A percentile compares a stretch with the other conserved stretches of the same genome.
These are phyloP conservation scores for Xylariaceae sp. DNA, from an alignment of 2,329 filamentous ascomycete genomes.

Conservation along the genomic window DNA sequence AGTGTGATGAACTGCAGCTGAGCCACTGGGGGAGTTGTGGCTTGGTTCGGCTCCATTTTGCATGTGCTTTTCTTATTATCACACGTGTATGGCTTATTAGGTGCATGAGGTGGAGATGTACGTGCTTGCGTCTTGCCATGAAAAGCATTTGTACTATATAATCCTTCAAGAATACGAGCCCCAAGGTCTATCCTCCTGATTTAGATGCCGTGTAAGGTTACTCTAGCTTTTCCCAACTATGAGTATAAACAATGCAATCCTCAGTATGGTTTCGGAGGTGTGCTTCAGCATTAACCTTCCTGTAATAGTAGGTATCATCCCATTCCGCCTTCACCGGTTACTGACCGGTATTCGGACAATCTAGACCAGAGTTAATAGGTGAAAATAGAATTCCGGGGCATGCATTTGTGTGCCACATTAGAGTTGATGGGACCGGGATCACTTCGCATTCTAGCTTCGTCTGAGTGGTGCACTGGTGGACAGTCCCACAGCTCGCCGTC, in stretches of 20 bases:
- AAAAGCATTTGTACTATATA: too few relatives aligned
- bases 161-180: too few relatives aligned
- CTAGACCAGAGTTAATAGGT: neutral
- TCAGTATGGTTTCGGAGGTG: neutral
- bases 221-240: too few relatives aligned
- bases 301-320: too few relatives aligned
- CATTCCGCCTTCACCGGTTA: neutral
- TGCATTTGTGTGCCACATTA: neutral
- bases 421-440: neutral
- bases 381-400: neutral
- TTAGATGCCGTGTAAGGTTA: too few relatives aligned
- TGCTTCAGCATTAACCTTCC: too few relatives aligned
- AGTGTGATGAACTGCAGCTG: neutral
- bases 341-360: too few relatives aligned
- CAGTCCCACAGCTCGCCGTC: slow-evolving; percentile 25
- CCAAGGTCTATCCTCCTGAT: too few relatives aligned
- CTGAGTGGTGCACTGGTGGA: slow-evolving; percentile 18
- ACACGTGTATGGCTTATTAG: neutral
- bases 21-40: slow-evolving; percentile 15
- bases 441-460: neutral
- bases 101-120: too few relatives aligned
- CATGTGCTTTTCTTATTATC: slow-evolving; percentile 18
- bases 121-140: too few relatives aligned
- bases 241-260: too few relatives aligned
- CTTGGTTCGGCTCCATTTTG: slow-evolving; percentile 3